Evolutionary conservation across 441 rosid genomes (phyloP).

Genomic region (Eruca vesicaria): DNA sequence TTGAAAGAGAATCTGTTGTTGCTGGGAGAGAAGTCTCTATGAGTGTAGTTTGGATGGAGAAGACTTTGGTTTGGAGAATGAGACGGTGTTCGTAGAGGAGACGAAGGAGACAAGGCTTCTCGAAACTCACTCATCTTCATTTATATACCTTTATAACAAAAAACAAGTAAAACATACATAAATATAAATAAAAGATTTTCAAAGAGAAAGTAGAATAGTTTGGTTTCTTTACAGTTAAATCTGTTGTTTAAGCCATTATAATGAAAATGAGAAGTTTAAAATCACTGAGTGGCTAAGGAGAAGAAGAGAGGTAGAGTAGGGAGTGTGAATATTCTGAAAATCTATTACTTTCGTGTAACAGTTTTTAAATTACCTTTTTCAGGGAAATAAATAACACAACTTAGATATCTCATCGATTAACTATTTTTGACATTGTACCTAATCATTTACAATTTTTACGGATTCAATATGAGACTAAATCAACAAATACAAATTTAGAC

Average conservation of each 20-base stretch:
- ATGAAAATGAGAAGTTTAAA: neutral
- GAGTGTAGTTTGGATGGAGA: neutral
- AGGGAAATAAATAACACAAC: neutral
- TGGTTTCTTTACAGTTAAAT: neutral
- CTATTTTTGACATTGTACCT: neutral
- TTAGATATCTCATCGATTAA: neutral
- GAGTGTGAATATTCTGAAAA: no score
- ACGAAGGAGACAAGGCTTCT: constrained; percentile 20
- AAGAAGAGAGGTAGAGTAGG: neutral
- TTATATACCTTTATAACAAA: neutral
- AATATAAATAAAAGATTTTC: neutral
- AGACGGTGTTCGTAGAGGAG: constrained; percentile 12
- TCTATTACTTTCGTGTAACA: no score
- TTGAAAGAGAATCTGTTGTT: constrained; percentile 41
- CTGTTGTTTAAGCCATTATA: constrained; percentile 6
- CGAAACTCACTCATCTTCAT: constrained; percentile 25
- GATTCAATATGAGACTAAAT: constrained; percentile 1
- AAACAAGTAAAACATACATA: neutral
- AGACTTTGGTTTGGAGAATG: constrained; percentile 12
- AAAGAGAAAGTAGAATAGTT: neutral
- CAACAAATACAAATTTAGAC: constrained; percentile 18
- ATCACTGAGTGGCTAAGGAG: neutral
- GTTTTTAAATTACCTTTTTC: neutral
- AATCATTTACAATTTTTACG: no score
- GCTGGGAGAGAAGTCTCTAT: constrained; percentile 19